Base-by-base conservation (phyloP, 345 rosid genomes). In the Hypericum androsaemum region DNA sequence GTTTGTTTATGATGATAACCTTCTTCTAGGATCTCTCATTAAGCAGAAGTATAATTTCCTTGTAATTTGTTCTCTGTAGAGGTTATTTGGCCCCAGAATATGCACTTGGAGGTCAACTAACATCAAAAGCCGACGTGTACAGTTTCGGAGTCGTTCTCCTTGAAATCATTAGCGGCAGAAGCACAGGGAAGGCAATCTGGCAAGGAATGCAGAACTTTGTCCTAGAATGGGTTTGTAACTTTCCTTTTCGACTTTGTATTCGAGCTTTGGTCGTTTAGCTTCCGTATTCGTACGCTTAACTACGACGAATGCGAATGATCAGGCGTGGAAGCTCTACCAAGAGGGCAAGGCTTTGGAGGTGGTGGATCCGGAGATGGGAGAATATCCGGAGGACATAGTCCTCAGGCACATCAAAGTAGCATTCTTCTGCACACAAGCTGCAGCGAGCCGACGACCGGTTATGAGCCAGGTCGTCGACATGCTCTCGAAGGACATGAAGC, bases 81-180 rank as follows among this genome's bases (percentile, higher is more conserved):
- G 92, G 92, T 53, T 84, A 84, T 59, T 78, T 84, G 71, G 92
- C 85, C 14, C 92, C 92, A 10, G 92, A 84, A 59, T 84, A 84
- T 37, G 83, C 84, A 32, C 50, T 77, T 50, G 92, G 83, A 43
- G 92, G 92, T 51, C 87, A 76, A 67, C 53, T 84, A 43, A 84
- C 92, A 35, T 39, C 59, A 77, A 84, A 80, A 64, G 92, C 92
- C 40, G 92, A 84, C 61, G 81, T 84, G 12, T 84, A 78, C 61
- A 84, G 92, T 59, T 84, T 78, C 6, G 92, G 92, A 11, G 65
- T 84, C 35, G 78, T 80, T 40, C 36, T 80, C 36, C 80, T 84
- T 14, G 92, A 84, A 75, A 78, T 68, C 56, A 54, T 74, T 43
- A 77, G 84, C 59, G 92, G 85, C 43, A 71, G 65, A 65, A 78